A percentile compares a stretch with the other conserved stretches of the same genome.
phyloP scores from a whole-genome alignment of 768 basidiomycete species.

The Lactifluus echinatus region DNA sequence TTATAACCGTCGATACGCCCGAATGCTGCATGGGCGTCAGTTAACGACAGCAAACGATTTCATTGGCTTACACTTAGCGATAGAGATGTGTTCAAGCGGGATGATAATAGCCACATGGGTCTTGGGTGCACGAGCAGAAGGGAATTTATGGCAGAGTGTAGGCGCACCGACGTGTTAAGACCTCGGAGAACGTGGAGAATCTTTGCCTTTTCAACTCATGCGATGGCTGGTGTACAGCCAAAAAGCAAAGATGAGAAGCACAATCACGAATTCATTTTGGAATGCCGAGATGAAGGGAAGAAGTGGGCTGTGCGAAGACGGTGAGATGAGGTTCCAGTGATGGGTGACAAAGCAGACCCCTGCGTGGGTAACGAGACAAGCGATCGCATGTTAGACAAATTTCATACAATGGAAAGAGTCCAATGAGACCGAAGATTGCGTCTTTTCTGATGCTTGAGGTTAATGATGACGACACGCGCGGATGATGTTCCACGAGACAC shows the following conservation, averaged over 20 bases:
- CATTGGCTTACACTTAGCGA: slow-evolving; percentile 71
- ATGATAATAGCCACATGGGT: slow-evolving; percentile 83
- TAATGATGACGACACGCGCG: slow-evolving; percentile 91
- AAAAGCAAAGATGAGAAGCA: slow-evolving; percentile 79
- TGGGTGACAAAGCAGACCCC: slow-evolving; percentile 33
- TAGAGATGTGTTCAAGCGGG: slow-evolving; percentile 92
- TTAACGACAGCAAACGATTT: too few species aligned
- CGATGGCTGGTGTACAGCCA: slow-evolving; percentile 75
- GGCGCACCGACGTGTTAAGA: slow-evolving; percentile 48
- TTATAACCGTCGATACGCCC: slow-evolving; percentile 94
- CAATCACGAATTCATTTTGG: slow-evolving; percentile 80
- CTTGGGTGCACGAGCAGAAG: slow-evolving; percentile 62
- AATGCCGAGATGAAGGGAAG: slow-evolving; percentile 75
- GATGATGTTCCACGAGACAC: slow-evolving; percentile 42
- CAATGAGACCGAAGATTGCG: slow-evolving; percentile 83
- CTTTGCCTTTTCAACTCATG: slow-evolving; percentile 46
- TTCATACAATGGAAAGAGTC: slow-evolving; percentile 58
- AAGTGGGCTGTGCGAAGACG: slow-evolving; percentile 39
- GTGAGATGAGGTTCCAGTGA: not conserved
- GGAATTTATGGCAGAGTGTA: slow-evolving; percentile 38
- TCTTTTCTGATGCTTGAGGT: slow-evolving; percentile 75
- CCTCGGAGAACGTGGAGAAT: slow-evolving; percentile 85
- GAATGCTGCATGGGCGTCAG: slow-evolving; percentile 50
- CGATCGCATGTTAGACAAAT: slow-evolving; percentile 52
- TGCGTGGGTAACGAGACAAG: slow-evolving; percentile 51